Conservation (phyloP, 306 rosid genomes). For the Fagus crenata region DNA sequence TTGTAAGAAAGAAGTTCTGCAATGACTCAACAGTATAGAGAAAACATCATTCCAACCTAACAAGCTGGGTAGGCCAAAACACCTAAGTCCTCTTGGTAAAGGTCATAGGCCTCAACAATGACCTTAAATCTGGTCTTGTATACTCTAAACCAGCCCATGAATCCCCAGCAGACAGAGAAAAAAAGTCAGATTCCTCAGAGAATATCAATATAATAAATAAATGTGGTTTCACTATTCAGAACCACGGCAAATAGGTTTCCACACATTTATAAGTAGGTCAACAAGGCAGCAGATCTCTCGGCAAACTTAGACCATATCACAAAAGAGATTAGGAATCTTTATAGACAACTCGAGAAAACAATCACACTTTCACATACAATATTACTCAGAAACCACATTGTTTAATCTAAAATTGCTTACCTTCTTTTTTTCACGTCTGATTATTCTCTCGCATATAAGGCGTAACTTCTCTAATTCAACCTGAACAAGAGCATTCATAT, state of each 20-base stretch:
- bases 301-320: neutral
- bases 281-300: neutral
- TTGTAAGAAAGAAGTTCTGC: neutral
- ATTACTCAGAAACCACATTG: neutral
- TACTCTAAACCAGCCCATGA: neutral
- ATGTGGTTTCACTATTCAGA: neutral
- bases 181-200: neutral
- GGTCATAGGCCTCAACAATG: neutral
- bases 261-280: neutral
- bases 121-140: neutral
- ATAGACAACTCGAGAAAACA: neutral
- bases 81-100: neutral
- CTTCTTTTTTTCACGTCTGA: slow-evolving; percentile 94
- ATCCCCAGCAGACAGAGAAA: neutral
- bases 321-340: neutral
- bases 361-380: neutral
- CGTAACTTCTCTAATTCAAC: slow-evolving; percentile 95
- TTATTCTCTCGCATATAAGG: slow-evolving; percentile 91
- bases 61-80: neutral
- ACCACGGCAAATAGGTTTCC: neutral
- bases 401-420: slow-evolving; percentile 35
- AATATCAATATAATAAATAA: neutral
- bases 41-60: neutral
- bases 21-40: neutral
- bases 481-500: slow-evolving; percentile 43